phyloP scores from a whole-genome alignment of 2,329 filamentous ascomycete genomes.

The Aspergillus sp. region DNA sequence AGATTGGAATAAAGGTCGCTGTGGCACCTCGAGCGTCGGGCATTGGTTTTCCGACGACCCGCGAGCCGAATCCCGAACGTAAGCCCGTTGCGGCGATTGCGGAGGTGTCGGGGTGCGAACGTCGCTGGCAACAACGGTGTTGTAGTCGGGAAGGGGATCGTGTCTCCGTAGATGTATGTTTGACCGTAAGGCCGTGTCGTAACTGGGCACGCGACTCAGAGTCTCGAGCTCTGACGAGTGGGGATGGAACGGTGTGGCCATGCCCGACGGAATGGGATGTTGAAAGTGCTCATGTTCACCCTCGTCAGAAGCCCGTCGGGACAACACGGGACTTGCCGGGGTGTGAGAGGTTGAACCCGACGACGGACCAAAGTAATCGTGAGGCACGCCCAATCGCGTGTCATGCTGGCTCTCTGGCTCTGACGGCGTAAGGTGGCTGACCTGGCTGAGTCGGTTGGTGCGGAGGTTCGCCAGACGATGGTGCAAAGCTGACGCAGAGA shows the following conservation, averaged over 20 bases:
- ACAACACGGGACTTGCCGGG: conserved; percentile 31
- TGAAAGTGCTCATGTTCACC: conserved; percentile 40
- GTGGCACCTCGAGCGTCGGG: conserved; percentile 20
- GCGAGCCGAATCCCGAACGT: conserved; percentile 32
- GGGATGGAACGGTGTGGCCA: conserved; percentile 35
- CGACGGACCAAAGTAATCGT: conserved; percentile 26
- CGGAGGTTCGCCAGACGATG: conserved; percentile 56
- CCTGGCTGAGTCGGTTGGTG: conserved; percentile 20
- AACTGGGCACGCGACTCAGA: conserved; percentile 69
- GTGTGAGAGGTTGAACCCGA: conserved; percentile 22
- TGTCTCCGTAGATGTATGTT: conserved; percentile 47
- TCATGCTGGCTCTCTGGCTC: conserved; percentile 19
- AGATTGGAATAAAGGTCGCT: conserved; percentile 18
- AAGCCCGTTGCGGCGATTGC: conserved; percentile 33
- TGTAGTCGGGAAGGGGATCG: conserved; percentile 59
- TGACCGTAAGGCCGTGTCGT: conserved; percentile 64
- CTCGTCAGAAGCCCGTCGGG: conserved; percentile 43
- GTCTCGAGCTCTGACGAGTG: conserved; percentile 54
- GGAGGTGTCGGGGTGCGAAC: conserved; percentile 21
- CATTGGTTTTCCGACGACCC: conserved; percentile 22
- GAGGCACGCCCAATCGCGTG: conserved; percentile 18
- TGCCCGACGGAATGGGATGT: conserved; percentile 24
- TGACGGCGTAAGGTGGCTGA: conserved; percentile 12
- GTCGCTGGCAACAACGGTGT: conserved; percentile 43
- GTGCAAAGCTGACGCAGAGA: conserved; percentile 62